Conservation (phyloP, 2,329 filamentous ascomycete genomes). For the Calonectria pseudoreteaudii region DNA sequence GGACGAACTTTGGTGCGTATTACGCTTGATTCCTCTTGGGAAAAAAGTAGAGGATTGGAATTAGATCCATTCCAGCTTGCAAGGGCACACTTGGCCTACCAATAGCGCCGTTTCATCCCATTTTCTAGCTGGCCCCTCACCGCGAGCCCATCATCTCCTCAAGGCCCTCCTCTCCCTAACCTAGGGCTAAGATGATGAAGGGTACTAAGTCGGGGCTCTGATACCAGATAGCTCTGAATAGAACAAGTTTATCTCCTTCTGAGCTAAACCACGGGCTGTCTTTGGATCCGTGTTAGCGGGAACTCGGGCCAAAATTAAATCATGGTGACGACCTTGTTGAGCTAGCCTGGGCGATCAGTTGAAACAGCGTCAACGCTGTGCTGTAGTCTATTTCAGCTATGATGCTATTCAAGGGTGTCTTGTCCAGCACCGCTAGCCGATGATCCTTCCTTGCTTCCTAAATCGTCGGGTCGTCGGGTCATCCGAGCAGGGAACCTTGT, state of each 20-base stretch:
- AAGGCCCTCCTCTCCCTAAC: not conserved
- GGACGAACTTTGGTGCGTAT: conserved; percentile 4
- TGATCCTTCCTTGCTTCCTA: not conserved
- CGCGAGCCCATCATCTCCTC: not conserved
- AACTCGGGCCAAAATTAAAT: not conserved
- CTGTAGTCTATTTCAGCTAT: not conserved
- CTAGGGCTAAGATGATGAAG: not conserved
- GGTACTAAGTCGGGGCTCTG: not conserved
- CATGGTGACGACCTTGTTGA: not conserved
- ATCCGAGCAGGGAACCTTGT: not conserved
- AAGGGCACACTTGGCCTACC: not conserved
- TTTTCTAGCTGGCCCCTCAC: not conserved
- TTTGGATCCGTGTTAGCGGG: not conserved
- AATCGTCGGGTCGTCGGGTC: not conserved
- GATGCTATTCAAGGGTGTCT: not conserved
- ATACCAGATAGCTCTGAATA: not conserved
- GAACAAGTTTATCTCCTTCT: too few species aligned
- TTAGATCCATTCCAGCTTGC: not conserved
- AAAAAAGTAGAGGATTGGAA: not conserved
- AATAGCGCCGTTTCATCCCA: not conserved
- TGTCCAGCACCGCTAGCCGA: not conserved
- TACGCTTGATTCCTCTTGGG: not conserved
- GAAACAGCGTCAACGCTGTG: conserved; percentile 1
- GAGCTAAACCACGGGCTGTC: not conserved
- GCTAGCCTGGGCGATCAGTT: not conserved